These are phyloP conservation scores for Auricularia sp. DNA, from an alignment of 768 basidiomycete species.

Conservation along the genomic window DNA sequence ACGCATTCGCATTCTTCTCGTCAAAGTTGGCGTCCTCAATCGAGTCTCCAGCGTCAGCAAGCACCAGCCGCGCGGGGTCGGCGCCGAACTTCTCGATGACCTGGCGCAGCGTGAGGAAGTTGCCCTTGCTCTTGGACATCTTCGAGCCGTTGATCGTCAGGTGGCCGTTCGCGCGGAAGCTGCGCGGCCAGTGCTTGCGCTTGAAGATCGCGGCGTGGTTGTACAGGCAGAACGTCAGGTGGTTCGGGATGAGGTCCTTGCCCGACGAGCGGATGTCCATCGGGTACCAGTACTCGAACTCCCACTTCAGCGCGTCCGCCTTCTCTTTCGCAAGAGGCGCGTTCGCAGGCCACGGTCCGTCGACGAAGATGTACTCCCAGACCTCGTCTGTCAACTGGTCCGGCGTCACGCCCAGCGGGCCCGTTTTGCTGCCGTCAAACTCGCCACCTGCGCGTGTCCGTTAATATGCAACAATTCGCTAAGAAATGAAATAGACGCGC, in stretches of 20 bases:
- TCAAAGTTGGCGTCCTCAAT: constrained; percentile 99
- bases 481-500: constrained; percentile 26
- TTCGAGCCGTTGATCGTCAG: constrained; percentile 96
- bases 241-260: constrained; percentile 93
- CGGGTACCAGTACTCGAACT: constrained; percentile 96
- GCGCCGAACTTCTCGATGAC: constrained; percentile 92
- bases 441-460: constrained; percentile 38
- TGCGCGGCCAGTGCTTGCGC: constrained; percentile 76
- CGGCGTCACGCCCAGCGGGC: constrained; percentile 74
- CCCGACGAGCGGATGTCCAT: constrained; percentile 97
- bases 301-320: constrained; percentile 75
- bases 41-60: constrained; percentile 96
- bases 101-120: constrained; percentile 84
- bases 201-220: constrained; percentile 90
- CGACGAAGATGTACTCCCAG: constrained; percentile 88
- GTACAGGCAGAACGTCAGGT: constrained; percentile 90
- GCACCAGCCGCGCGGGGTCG: constrained; percentile 80
- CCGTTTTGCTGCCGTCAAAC: constrained; percentile 69
- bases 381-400: constrained; percentile 96
- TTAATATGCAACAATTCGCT: background rate
- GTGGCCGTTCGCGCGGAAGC: constrained; percentile 94
- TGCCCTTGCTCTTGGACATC: constrained; percentile 97
- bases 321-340: constrained; percentile 65
- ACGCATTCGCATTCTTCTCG: constrained; percentile 95
- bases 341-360: constrained; percentile 62